Evolutionary conservation across 345 rosid species (phyloP), one percentile per base, ranked within the genome.

Genomic region (Abelmoschus esculentus): DNA sequence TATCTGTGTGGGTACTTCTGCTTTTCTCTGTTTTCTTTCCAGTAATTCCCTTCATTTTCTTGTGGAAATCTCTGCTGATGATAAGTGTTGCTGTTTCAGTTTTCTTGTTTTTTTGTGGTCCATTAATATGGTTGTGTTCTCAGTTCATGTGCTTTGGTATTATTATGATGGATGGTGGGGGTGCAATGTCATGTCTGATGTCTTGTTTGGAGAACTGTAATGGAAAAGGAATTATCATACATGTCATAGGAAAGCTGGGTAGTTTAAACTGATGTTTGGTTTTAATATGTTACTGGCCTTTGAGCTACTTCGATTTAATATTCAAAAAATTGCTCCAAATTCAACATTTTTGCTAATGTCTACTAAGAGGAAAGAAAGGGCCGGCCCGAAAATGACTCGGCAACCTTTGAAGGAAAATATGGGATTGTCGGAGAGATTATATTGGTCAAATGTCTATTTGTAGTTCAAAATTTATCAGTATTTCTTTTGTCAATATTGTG

Each of bases 341-440:
- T 7, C 50, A 54, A 13, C 58, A 52, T 7, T 55, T n/a, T 42
- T 44, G 52, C 50, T 3, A 13, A 13, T 19, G 3, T 31, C 13
- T 28, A 2, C 38, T 34, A 49, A 9, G 14, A 15, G 12, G 29
- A 40, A 47, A 2, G 14, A 31, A 12, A 29, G 69, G 61, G 19
- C 47, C 36, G 3, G 22, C 55, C 73, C 59, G 66, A 75, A 66
- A 66, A 56, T 61, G 50, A 56, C 66, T 31, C 55, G 47, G 29
- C 26, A 18, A 11, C 53, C 17, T 57, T 42, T 31, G 6, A 9
- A 50, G 66, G 66, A 29, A 56, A 47, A 26, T 17, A 6, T 46
- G 42, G 15, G 53, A 40, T 63, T 63, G 32, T 6, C 34, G 6
- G 3, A 18, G 15, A 66, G 28, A 71, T 22, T 54, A 44, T 53